Base-by-base conservation (phyloP, 176 grass and related monocot genomes). In the Aegilops longissima region DNA sequence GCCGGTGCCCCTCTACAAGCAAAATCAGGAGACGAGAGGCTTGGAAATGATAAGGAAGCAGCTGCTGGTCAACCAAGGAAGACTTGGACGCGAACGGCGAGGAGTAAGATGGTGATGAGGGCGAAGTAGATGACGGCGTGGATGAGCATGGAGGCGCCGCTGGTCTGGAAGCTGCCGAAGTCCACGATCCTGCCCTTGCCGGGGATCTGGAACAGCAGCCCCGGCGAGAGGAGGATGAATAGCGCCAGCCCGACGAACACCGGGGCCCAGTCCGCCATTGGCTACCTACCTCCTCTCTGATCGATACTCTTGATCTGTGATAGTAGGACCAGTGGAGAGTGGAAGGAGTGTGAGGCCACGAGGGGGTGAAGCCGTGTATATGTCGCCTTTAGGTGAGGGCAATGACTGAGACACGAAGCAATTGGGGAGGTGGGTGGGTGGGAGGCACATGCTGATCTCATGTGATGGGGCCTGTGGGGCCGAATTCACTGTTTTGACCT, bases 111-210 rank as follows among this genome's bases (percentile, higher is more conserved):
- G 91, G 93, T 89, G 82, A 92, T 80, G 83, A 95, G 72, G 14
- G 83, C 77, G 87, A 95, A 98, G 91, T 89, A 98, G 86, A 98
- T 90, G 89, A 92, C 34, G 76, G 95, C 24, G 84, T 98, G 95
- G 84, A 98, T 38, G 86, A 98, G 80, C 23, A 98, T 95, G 64
- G 95, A 92, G 68, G 89, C 58, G 59, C 87, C 95, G 36, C 95
- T 98, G 61, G 95, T 98, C 80, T 98, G 95, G 87, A 98, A 95
- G 82, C 90, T 88, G 71, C 91, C 89, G 72, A 98, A 98, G 79
- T 95, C 95, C 11, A 95, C 13, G 67, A 95, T 78, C 84, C 76
- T 80, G 11, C 87, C 23, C 85, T 89, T 95, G 14, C 76, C 91
- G 1, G 95, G 93, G 71, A 98, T 86, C 87, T 98, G 95, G 81